Conservation (phyloP, 208 protist species). For the Leishmania martiniquensis region DNA sequence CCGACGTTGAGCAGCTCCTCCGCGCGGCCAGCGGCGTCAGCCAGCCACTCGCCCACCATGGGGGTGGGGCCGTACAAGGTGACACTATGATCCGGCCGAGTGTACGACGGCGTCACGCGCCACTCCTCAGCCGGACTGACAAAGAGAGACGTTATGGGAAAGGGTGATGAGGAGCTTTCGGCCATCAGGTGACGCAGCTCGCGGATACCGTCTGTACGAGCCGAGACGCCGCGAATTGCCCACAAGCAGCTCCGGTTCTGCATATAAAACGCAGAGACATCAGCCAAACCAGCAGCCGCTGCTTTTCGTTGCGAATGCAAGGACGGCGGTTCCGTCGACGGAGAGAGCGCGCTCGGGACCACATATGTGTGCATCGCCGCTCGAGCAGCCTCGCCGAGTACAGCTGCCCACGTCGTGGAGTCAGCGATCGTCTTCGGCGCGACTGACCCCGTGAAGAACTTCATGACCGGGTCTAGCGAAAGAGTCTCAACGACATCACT, state of each 20-base stretch:
- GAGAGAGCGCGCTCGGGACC: slow-evolving; percentile 12
- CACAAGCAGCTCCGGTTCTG: slow-evolving; percentile 50
- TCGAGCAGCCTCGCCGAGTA: slow-evolving; percentile 45
- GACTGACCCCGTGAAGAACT: slow-evolving; percentile 67
- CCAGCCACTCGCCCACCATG: slow-evolving; percentile 40
- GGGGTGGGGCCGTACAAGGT: slow-evolving; percentile 60
- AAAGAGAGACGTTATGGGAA: slow-evolving; percentile 48
- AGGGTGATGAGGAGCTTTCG: slow-evolving; percentile 4
- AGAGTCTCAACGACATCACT: slow-evolving; percentile 66
- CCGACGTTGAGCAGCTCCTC: slow-evolving; percentile 57
- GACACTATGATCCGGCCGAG: slow-evolving; percentile 33
- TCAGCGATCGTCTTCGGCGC: slow-evolving; percentile 25
- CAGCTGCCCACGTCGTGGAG: slow-evolving; percentile 31
- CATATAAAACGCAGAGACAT: slow-evolving; percentile 26
- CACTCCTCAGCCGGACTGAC: slow-evolving; percentile 35
- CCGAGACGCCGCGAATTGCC: slow-evolving; percentile 52
- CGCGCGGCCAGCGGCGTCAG: slow-evolving; percentile 32
- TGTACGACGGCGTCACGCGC: slow-evolving; percentile 17
- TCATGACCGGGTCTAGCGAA: slow-evolving; percentile 61
- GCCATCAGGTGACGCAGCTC: slow-evolving; percentile 57
- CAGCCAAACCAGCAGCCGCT: neutral
- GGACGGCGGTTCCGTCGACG: neutral
- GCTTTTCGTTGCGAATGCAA: neutral
- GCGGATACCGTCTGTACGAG: slow-evolving; percentile 40
- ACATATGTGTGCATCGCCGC: slow-evolving; percentile 28